Evolutionary conservation across 441 rosid species (phyloP).

Genomic region (Populus tomentosa): DNA sequence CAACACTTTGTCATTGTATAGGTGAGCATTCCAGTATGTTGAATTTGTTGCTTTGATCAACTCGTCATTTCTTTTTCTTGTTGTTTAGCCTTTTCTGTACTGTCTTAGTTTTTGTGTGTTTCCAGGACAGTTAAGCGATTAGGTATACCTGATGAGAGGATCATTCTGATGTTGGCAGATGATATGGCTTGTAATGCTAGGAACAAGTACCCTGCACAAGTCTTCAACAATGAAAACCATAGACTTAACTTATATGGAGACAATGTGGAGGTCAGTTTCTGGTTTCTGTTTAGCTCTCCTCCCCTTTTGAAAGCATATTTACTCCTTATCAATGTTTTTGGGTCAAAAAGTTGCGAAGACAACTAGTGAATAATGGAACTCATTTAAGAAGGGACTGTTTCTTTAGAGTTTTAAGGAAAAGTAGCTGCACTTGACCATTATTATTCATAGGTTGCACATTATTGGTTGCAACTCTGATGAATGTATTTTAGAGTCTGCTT

Average conservation of each 20-base stretch:
- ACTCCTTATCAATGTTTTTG: background rate
- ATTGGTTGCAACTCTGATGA: background rate
- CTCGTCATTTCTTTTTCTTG: background rate
- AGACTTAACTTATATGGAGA: constrained; percentile 92
- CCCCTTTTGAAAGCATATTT: background rate
- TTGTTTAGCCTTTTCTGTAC: constrained; percentile 2
- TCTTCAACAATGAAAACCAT: constrained; percentile 94
- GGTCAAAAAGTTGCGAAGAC: background rate
- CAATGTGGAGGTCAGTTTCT: constrained; percentile 77
- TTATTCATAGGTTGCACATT: background rate
- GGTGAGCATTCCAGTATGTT: constrained; percentile 37
- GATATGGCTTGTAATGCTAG: constrained; percentile 98
- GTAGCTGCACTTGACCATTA: background rate
- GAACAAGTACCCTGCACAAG: constrained; percentile 96
- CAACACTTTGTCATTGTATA: constrained; percentile 83
- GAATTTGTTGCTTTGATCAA: background rate
- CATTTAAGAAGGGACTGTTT: background rate
- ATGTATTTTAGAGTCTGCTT: background rate
- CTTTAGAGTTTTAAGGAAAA: background rate
- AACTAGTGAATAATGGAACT: background rate
- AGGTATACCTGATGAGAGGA: constrained; percentile 96
- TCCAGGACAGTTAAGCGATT: constrained; percentile 91
- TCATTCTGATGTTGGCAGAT: constrained; percentile 94
- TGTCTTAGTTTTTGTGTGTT: constrained; percentile 15
- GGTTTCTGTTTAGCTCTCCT: constrained; percentile 4